A percentile compares a stretch with the other conserved stretches of the same genome.
These are phyloP conservation scores for Stachybotrys chlorohalonatus DNA, from an alignment of 2,329 filamentous ascomycete species.

Conservation along the genomic window DNA sequence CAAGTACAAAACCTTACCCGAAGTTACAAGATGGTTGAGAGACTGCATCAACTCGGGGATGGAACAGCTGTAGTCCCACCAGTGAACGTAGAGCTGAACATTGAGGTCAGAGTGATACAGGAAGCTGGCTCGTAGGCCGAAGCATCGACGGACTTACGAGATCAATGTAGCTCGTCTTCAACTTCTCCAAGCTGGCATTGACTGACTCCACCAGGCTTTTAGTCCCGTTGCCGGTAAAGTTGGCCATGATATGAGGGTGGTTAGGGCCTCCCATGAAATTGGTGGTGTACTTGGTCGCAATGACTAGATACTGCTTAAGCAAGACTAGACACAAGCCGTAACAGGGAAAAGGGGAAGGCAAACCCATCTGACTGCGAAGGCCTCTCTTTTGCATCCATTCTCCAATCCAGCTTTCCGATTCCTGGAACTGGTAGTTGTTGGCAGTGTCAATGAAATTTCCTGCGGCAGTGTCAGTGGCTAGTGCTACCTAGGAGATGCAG, in stretches of 20 bases:
- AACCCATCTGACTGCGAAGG: conserved; percentile 57
- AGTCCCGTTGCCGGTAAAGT: conserved; percentile 48
- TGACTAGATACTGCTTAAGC: conserved; percentile 30
- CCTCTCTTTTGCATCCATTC: conserved; percentile 59
- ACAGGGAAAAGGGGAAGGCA: neutral
- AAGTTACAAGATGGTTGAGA: conserved; percentile 48
- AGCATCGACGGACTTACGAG: conserved; percentile 27
- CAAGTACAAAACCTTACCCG: conserved; percentile 56
- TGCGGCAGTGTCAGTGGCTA: neutral
- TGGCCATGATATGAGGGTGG: conserved; percentile 36
- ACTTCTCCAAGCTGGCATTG: conserved; percentile 46
- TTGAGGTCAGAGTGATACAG: neutral
- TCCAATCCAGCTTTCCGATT: conserved; percentile 59
- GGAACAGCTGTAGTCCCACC: conserved; percentile 61
- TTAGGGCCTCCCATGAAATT: conserved; percentile 39
- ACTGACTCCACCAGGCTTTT: conserved; percentile 52
- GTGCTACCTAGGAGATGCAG: neutral
- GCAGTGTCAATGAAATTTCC: conserved; percentile 70
- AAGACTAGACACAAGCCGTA: neutral
- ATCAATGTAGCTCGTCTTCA: conserved; percentile 63
- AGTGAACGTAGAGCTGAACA: conserved; percentile 47
- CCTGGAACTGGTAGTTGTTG: conserved; percentile 56
- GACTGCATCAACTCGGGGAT: conserved; percentile 62
- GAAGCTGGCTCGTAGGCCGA: too few relatives aligned
- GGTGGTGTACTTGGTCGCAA: conserved; percentile 62